These are phyloP conservation scores for Apiospora marii DNA, from an alignment of 2,329 filamentous ascomycete genomes.

Conservation along the genomic window DNA sequence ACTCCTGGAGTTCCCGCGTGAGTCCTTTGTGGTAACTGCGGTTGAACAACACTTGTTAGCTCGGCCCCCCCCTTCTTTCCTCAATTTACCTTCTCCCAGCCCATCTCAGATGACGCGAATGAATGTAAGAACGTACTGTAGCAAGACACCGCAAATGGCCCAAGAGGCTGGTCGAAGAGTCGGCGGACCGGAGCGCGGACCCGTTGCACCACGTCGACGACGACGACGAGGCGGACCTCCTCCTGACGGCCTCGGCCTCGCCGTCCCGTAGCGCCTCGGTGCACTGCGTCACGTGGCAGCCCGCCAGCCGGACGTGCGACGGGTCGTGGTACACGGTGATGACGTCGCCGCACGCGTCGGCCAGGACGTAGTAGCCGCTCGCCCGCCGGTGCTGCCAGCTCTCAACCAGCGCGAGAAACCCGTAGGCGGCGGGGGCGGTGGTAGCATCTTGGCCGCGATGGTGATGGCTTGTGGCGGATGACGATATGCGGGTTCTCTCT, in stretches of 20 bases:
- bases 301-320: background rate
- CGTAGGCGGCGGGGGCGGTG: background rate
- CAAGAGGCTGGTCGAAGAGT: background rate
- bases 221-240: background rate
- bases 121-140: background rate
- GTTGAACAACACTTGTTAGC: background rate
- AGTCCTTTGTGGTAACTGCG: background rate
- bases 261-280: background rate
- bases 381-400: conserved; percentile 5
- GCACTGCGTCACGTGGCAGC: background rate
- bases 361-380: background rate
- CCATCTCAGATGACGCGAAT: background rate
- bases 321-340: conserved; percentile 20
- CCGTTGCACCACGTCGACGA: background rate
- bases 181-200: background rate
- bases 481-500: background rate
- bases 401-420: background rate
- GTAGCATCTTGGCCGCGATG: background rate
- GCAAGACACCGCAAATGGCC: conserved; percentile 1
- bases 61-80: background rate
- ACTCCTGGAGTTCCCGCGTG: background rate
- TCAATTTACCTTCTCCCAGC: background rate
- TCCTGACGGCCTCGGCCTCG: background rate
- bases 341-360: conserved; percentile 11
- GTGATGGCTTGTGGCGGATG: background rate